These are phyloP conservation scores for Globisporangium carolinianum DNA, from an alignment of 352 stramenopile genomes.

Conservation along the genomic window DNA sequence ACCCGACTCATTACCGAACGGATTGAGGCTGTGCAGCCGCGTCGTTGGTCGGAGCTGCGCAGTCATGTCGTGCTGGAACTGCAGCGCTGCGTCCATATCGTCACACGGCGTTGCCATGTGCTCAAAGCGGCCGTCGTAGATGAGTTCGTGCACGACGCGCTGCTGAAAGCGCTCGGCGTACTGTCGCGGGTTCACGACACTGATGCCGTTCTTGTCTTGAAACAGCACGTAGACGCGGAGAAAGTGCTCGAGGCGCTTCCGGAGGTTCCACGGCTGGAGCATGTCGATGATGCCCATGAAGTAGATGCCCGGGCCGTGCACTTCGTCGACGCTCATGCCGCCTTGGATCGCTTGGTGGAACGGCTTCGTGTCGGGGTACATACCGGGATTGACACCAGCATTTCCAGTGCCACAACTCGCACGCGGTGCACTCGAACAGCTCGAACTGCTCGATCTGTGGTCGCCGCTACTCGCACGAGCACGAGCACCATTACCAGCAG, in stretches of 20 bases:
- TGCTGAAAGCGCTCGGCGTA: conserved; percentile 77
- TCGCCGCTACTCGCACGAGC: background rate
- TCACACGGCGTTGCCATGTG: conserved; percentile 8
- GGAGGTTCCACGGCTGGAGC: conserved; percentile 91
- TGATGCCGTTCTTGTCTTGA: conserved; percentile 69
- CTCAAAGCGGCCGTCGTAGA: conserved; percentile 43
- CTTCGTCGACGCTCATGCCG: conserved; percentile 74
- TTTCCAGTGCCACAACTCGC: too few species aligned
- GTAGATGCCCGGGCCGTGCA: conserved; percentile 90
- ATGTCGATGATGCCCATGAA: conserved; percentile 96
- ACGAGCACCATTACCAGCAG: too few species aligned
- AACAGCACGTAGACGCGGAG: conserved; percentile 61
- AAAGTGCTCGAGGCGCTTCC: conserved; percentile 88
- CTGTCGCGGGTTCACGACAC: conserved; percentile 57
- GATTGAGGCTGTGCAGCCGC: conserved; percentile 22
- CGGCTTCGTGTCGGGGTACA: conserved; percentile 26
- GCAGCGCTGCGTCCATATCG: conserved; percentile 25
- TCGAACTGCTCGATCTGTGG: conserved; percentile 16
- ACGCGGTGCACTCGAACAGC: background rate
- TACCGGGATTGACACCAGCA: too few species aligned
- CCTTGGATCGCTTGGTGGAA: conserved; percentile 40
- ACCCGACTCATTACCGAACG: conserved; percentile 30
- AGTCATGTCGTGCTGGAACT: conserved; percentile 6
- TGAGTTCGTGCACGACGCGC: conserved; percentile 65
- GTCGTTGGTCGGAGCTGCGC: conserved; percentile 7